A percentile compares a stretch with the other conserved stretches of the same genome.
Conservation (phyloP, 2,329 filamentous ascomycete species). For the Tolypocladium amazonense region DNA sequence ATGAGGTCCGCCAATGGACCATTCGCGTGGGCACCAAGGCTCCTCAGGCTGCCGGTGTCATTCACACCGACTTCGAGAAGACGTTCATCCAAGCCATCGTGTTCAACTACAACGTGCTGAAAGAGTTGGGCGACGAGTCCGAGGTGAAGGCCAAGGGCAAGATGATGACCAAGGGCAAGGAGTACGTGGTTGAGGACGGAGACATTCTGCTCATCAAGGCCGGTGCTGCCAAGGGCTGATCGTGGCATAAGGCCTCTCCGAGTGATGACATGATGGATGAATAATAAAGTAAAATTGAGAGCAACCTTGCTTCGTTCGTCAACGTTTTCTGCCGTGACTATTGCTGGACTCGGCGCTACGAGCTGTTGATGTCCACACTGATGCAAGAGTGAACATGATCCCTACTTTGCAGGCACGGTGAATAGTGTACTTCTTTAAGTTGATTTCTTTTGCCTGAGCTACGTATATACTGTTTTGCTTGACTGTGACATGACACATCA, state of each 20-base stretch:
- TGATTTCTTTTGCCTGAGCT: neutral
- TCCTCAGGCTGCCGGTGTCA: slow-evolving; percentile 94
- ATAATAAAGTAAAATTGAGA: slow-evolving; percentile 3
- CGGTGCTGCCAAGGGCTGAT: slow-evolving; percentile 64
- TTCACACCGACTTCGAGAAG: slow-evolving; percentile 98
- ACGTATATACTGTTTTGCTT: neutral
- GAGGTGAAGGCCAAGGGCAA: slow-evolving; percentile 91
- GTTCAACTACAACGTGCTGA: slow-evolving; percentile 75
- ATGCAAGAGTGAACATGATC: no score
- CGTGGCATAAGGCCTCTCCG: neutral
- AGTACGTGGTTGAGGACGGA: slow-evolving; percentile 82
- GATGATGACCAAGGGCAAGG: slow-evolving; percentile 97
- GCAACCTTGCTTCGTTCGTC: neutral
- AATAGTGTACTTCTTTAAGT: neutral
- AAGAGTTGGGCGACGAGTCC: slow-evolving; percentile 80
- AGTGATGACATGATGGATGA: slow-evolving; percentile 2
- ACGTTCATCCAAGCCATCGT: slow-evolving; percentile 96
- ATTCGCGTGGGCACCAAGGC: slow-evolving; percentile 93
- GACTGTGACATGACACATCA: neutral
- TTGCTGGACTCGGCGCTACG: neutral
- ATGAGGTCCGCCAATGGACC: slow-evolving; percentile 98
- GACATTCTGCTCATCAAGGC: slow-evolving; percentile 83
- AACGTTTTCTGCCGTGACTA: neutral
- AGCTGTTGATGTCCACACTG: neutral
- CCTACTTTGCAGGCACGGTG: neutral